phyloP scores from a whole-genome alignment of 768 basidiomycete genomes.

The Lactifluus hygrophoroides region DNA sequence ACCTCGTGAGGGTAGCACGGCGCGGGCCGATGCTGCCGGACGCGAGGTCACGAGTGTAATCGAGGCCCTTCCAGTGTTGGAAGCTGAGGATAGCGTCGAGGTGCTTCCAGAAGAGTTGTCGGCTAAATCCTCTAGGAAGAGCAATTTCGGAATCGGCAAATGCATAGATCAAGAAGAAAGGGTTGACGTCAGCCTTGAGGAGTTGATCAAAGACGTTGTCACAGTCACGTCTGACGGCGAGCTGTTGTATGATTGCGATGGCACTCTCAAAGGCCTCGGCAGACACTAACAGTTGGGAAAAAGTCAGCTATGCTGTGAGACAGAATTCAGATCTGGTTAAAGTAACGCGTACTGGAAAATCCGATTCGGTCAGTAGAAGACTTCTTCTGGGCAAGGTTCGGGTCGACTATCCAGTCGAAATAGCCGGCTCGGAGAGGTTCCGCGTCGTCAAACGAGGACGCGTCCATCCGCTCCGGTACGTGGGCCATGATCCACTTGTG shows the following conservation, averaged over 20 bases:
- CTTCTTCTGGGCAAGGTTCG: neutral
- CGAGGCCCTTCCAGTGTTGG: neutral
- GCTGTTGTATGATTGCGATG: neutral
- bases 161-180: constrained; percentile 10
- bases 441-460: neutral
- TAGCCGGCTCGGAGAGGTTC: neutral
- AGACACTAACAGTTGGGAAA: neutral
- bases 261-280: neutral
- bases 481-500: constrained; percentile 1
- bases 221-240: neutral
- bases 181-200: neutral
- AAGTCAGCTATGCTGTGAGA: neutral
- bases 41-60: neutral
- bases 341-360: neutral
- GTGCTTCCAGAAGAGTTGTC: constrained; percentile 5
- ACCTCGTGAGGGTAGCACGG: neutral
- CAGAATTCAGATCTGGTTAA: no score
- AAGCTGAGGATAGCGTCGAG: neutral
- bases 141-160: neutral
- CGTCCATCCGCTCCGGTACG: neutral
- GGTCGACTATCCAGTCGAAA: neutral
- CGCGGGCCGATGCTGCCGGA: neutral
- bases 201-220: neutral
- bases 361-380: neutral
- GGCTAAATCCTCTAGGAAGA: neutral